phyloP scores from a whole-genome alignment of 2,329 filamentous ascomycete species.

The Rhynchosporium agropyri region DNA sequence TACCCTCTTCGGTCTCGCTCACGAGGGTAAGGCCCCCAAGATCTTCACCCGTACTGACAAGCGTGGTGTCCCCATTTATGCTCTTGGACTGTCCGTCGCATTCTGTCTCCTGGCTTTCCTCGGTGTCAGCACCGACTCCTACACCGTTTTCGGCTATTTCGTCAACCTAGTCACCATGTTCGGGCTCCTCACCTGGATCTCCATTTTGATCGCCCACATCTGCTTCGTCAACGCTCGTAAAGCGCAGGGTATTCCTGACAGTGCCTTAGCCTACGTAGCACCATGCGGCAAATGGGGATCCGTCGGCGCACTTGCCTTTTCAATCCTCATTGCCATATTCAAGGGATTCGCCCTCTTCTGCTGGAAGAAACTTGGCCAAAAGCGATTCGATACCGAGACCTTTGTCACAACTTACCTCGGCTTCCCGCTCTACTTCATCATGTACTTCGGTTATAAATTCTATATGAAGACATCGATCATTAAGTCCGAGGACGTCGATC shows the following conservation, averaged over 20 bases:
- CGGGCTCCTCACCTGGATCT: conserved; percentile 43
- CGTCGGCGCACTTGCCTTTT: conserved; percentile 68
- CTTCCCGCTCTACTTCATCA: conserved; percentile 62
- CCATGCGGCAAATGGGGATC: conserved; percentile 74
- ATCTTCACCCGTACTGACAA: conserved; percentile 60
- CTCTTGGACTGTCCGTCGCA: conserved; percentile 47
- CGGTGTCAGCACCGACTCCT: conserved; percentile 59
- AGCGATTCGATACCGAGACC: conserved; percentile 63
- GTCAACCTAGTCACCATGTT: conserved; percentile 60
- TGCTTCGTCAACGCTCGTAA: conserved; percentile 64
- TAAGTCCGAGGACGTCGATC: conserved; percentile 54
- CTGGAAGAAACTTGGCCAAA: conserved; percentile 57
- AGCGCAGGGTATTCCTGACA: conserved; percentile 60
- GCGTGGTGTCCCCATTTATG: conserved; percentile 54
- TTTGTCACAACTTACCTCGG: conserved; percentile 66
- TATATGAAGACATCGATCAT: conserved; percentile 48
- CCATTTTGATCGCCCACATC: conserved; percentile 69
- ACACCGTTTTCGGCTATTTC: conserved; percentile 71
- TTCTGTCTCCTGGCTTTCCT: conserved; percentile 71
- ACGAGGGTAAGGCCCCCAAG: conserved; percentile 65
- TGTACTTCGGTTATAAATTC: conserved; percentile 60
- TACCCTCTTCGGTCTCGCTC: conserved; percentile 69
- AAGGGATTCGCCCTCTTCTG: conserved; percentile 77
- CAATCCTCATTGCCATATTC: conserved; percentile 73
- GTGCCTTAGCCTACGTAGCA: conserved; percentile 63